Conservation (phyloP, 305 asterid genomes). For the Plantago lanceolata region DNA sequence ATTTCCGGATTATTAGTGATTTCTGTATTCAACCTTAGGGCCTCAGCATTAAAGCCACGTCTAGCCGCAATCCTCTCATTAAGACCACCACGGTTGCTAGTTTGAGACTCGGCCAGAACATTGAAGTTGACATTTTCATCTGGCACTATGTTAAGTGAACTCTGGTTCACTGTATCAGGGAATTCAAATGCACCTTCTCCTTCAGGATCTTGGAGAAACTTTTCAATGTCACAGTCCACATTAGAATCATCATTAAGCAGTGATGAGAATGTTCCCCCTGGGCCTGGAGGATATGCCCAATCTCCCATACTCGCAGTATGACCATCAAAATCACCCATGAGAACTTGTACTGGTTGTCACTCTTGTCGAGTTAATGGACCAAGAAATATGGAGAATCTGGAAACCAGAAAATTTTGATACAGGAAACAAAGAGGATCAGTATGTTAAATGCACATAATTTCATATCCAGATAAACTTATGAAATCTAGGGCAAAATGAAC, state of each 20-base stretch:
- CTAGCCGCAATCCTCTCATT: slow-evolving; percentile 80
- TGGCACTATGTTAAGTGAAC: slow-evolving; percentile 20
- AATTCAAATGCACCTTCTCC: slow-evolving; percentile 20
- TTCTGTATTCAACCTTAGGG: slow-evolving; percentile 71
- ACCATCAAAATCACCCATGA: not conserved
- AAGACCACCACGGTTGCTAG: slow-evolving; percentile 56
- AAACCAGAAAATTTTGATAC: not conserved
- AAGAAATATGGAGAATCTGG: not conserved
- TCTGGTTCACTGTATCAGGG: slow-evolving; percentile 28
- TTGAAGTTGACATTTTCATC: slow-evolving; percentile 33
- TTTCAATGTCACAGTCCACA: slow-evolving; percentile 16
- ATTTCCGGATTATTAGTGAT: too few species aligned
- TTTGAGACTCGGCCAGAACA: slow-evolving; percentile 33
- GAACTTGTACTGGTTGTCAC: not conserved
- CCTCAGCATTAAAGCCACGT: slow-evolving; percentile 75
- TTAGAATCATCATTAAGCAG: not conserved
- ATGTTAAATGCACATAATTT: too few species aligned
- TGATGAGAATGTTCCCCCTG: not conserved
- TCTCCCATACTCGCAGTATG: not conserved
- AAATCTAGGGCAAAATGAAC: too few species aligned
- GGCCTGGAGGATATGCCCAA: not conserved
- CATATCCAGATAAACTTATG: too few species aligned
- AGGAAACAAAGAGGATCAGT: not conserved
- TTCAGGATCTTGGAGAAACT: slow-evolving; percentile 26
- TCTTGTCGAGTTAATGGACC: not conserved